phyloP scores from a whole-genome alignment of 306 rosid species.

The Vigna nakashimae region DNA sequence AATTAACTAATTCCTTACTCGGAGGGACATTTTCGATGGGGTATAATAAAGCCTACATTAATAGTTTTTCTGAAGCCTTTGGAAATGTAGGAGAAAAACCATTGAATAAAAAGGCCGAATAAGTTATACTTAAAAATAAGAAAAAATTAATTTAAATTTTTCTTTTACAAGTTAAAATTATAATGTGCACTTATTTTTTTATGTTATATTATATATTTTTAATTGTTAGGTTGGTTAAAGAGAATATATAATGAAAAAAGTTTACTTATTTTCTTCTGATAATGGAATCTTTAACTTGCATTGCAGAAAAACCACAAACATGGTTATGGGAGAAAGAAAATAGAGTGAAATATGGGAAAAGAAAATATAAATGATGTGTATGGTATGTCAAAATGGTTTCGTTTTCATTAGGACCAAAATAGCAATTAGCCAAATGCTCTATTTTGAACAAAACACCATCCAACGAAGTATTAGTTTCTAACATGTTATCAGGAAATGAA shows the following conservation, averaged over 20 bases:
- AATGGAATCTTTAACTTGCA: no score
- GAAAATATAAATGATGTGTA: neutral
- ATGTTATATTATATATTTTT: no score
- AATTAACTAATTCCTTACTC: neutral
- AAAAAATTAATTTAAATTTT: neutral
- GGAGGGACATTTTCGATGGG: neutral
- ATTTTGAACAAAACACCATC: neutral
- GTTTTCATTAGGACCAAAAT: conserved; percentile 11
- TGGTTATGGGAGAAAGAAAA: no score
- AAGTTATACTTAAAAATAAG: neutral
- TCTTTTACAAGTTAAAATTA: no score
- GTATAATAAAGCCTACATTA: neutral
- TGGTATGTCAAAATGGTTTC: no score
- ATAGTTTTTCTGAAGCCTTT: neutral
- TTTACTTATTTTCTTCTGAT: no score
- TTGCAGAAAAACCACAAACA: no score
- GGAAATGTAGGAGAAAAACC: neutral
- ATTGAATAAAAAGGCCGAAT: neutral
- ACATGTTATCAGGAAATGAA: no score
- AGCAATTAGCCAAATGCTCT: neutral
- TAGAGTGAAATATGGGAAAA: neutral
- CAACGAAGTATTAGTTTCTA: neutral
- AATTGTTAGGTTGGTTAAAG: no score
- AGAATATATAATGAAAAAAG: no score
- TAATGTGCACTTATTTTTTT: no score